Evolutionary conservation across 768 basidiomycete species (phyloP), one percentile per base, ranked within the genome.

Genomic region (Amanita molliuscula): DNA sequence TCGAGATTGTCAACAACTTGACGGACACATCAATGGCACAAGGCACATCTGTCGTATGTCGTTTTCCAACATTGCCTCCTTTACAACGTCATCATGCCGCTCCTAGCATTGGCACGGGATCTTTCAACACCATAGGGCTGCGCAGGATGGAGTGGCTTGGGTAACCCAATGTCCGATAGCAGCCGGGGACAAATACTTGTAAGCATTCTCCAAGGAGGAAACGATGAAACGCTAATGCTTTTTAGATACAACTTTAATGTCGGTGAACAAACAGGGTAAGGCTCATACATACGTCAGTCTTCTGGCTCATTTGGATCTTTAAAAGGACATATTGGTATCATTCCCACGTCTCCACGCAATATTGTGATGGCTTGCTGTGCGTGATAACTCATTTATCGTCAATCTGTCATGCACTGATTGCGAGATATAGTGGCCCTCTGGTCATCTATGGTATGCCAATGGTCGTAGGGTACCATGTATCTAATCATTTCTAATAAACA

Each of bases 1-100:
- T 82, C 37, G 76, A 77, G 42, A 76, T 82, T 3, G 61, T 69
- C 15, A 69, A 78, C 52, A 28, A 58, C 11, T 64, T 81, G 20
- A 66, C 62, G 0, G 75, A 82, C 40, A 65, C 67, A 1, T 63
- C 71, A 0, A 77, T 81, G 78, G 53, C 70, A 26, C 67, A 66
- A 36, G 64, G 61, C 4, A 81, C 79, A 8, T 74, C 70, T 28
- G 71, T 81, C 28, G 78, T 79, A 38, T 36, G 45, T 21, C 13
- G 23, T n/a, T 33, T 28, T 34, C 29, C 2, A 35, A 13, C 36
- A 31, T 11, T 18, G 43, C 13, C 8, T 10, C 8, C 36, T 25
- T 6, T 28, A 4, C n/a, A 18, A 9, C 26, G 16, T 3, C 25
- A 26, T 13, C 41, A 38, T 26, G 36, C 16, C 37, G 20, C 11